phyloP scores from a whole-genome alignment of 2,329 filamentous ascomycete genomes.

The Paramyrothecium sp. region DNA sequence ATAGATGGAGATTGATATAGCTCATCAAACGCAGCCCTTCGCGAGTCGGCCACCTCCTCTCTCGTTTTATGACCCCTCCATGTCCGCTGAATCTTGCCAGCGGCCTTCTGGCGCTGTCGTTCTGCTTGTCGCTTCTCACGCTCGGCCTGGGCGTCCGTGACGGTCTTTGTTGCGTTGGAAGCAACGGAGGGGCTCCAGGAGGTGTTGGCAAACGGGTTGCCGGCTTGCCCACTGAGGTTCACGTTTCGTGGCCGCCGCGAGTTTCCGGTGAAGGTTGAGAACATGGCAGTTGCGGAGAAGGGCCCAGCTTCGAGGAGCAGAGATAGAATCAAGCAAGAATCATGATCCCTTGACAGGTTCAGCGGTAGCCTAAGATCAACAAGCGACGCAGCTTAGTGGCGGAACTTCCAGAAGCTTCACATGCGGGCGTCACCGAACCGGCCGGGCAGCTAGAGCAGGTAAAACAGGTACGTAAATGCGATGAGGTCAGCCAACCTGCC shows the following conservation, averaged over 20 bases:
- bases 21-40: conserved; percentile 62
- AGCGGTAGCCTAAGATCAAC: background rate
- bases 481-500: background rate
- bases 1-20: conserved; percentile 42
- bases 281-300: conserved; percentile 58
- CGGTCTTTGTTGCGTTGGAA: conserved; percentile 69
- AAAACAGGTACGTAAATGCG: background rate
- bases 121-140: conserved; percentile 78
- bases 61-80: conserved; percentile 79
- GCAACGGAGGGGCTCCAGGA: conserved; percentile 55
- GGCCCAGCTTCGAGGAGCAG: background rate
- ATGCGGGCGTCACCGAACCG: conserved; percentile 10
- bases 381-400: conserved; percentile 2
- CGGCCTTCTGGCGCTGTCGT: conserved; percentile 72
- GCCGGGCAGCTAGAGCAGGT: background rate
- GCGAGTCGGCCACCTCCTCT: conserved; percentile 51
- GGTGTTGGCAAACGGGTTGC: conserved; percentile 74
- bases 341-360: conserved; percentile 3
- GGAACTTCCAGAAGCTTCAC: conserved; percentile 25
- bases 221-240: conserved; percentile 83
- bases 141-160: conserved; percentile 85
- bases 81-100: conserved; percentile 69
- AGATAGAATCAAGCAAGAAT: background rate
- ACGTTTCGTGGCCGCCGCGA: conserved; percentile 86
- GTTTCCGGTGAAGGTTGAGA: conserved; percentile 86